These are phyloP conservation scores for Phytophthora tentaculata DNA, from an alignment of 352 stramenopile species.

Conservation along the genomic window DNA sequence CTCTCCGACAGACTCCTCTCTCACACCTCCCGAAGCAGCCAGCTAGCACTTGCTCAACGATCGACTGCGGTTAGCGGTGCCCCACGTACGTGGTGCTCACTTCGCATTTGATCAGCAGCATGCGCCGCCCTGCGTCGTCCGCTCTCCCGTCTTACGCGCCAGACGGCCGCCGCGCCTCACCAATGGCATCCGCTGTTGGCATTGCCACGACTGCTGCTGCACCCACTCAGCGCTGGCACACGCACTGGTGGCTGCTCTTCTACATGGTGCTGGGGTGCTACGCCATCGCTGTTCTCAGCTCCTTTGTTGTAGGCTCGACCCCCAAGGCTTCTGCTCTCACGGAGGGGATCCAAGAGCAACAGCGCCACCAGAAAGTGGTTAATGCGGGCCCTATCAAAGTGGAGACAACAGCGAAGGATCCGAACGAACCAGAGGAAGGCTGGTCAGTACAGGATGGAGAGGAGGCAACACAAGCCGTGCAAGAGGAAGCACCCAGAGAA, in stretches of 20 bases:
- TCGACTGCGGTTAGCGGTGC: neutral
- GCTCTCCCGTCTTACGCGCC: slow-evolving; percentile 33
- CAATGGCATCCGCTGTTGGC: slow-evolving; percentile 1
- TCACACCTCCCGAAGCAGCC: slow-evolving; percentile 26
- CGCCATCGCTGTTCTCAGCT: slow-evolving; percentile 24
- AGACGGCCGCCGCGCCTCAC: slow-evolving; percentile 4
- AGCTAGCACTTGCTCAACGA: slow-evolving; percentile 17
- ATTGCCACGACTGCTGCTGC: neutral
- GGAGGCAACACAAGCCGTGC: slow-evolving; percentile 2
- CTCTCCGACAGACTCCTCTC: slow-evolving; percentile 3
- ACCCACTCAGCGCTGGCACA: slow-evolving; percentile 2
- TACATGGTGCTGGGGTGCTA: slow-evolving; percentile 40
- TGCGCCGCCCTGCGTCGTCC: slow-evolving; percentile 39
- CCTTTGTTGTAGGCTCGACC: slow-evolving; percentile 15
- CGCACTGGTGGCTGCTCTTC: slow-evolving; percentile 35
- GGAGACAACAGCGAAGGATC: slow-evolving; percentile 22
- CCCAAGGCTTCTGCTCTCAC: slow-evolving; percentile 5
- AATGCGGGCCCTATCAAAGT: slow-evolving; percentile 13
- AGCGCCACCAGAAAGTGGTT: slow-evolving; percentile 11
- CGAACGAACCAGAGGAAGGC: slow-evolving; percentile 28
- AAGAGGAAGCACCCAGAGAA: neutral
- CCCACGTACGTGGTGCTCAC: neutral
- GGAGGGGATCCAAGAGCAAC: slow-evolving; percentile 7
- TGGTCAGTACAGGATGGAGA: slow-evolving; percentile 14
- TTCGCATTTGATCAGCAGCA: slow-evolving; percentile 24